phyloP scores from a whole-genome alignment of 768 basidiomycete genomes.

The Auricularia sp. region DNA sequence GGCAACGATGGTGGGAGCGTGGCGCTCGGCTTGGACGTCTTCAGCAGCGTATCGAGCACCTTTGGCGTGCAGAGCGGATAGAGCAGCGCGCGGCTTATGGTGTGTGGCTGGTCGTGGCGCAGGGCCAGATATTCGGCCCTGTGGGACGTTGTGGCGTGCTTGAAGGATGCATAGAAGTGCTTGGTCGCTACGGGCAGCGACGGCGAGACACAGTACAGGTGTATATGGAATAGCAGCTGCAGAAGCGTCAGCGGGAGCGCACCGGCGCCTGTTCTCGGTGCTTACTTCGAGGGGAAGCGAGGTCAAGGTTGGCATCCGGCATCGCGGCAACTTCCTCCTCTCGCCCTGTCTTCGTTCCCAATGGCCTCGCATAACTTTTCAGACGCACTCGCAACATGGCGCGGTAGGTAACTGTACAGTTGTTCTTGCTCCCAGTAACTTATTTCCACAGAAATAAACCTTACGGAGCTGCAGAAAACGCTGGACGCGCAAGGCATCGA shows the following conservation, averaged over 20 bases:
- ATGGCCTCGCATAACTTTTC: conserved; percentile 64
- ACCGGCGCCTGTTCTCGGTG: background rate
- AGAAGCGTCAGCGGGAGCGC: background rate
- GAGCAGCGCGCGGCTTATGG: background rate
- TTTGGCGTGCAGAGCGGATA: background rate
- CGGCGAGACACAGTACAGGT: background rate
- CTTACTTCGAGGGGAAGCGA: background rate
- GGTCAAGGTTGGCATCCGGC: background rate
- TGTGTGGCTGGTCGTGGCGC: background rate
- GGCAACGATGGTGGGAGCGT: background rate
- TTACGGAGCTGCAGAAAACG: conserved; percentile 84
- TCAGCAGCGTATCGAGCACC: background rate
- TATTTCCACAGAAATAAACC: conserved; percentile 57
- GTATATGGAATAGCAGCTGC: background rate
- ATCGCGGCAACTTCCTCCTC: no score
- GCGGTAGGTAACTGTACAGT: conserved; percentile 39
- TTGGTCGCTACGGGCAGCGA: background rate
- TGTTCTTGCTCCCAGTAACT: background rate
- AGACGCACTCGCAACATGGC: conserved; percentile 87
- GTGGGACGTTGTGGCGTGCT: background rate
- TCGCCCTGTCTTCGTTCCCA: no score
- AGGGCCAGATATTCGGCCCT: background rate
- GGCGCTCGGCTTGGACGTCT: background rate
- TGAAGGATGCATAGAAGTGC: background rate
- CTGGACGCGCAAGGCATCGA: conserved; percentile 90